Percentiles rank a stretch among this genome's conserved stretches.
Conservation (phyloP, 768 basidiomycete genomes). For the Lentinula sp. region DNA sequence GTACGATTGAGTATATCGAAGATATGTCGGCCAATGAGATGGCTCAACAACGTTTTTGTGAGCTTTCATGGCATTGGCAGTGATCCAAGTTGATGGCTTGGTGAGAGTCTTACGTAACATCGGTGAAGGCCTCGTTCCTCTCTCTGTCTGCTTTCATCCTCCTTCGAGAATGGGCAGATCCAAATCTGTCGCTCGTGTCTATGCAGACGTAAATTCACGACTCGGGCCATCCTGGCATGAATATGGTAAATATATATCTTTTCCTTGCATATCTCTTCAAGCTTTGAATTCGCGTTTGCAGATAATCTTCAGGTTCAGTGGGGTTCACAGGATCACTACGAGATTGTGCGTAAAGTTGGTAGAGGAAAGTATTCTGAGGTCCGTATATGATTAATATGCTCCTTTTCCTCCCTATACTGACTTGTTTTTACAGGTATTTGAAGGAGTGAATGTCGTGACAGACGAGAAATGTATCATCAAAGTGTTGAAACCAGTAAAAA, state of each 20-base stretch:
- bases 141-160: constrained; percentile 7
- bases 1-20: constrained; percentile 49
- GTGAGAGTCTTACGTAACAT: not conserved
- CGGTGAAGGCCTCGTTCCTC: not conserved
- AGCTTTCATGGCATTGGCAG: not conserved
- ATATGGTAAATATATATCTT: constrained; percentile 60
- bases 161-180: constrained; percentile 14
- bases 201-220: constrained; percentile 82
- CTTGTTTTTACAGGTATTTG: constrained; percentile 62
- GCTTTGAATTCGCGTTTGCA: constrained; percentile 24
- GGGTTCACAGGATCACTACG: constrained; percentile 96
- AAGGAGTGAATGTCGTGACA: constrained; percentile 85
- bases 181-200: constrained; percentile 82
- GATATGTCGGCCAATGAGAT: constrained; percentile 43
- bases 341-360: constrained; percentile 95
- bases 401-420: not conserved
- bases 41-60: constrained; percentile 20
- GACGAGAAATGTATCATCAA: constrained; percentile 98
- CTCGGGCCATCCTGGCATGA: constrained; percentile 92
- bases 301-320: constrained; percentile 97
- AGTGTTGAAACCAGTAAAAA: constrained; percentile 98
- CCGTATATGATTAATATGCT: constrained; percentile 11
- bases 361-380: constrained; percentile 96
- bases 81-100: too few species aligned
- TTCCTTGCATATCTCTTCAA: constrained; percentile 8